Evolutionary conservation across 257 asterid species (phyloP).

Genomic region (Agastache rugosa): DNA sequence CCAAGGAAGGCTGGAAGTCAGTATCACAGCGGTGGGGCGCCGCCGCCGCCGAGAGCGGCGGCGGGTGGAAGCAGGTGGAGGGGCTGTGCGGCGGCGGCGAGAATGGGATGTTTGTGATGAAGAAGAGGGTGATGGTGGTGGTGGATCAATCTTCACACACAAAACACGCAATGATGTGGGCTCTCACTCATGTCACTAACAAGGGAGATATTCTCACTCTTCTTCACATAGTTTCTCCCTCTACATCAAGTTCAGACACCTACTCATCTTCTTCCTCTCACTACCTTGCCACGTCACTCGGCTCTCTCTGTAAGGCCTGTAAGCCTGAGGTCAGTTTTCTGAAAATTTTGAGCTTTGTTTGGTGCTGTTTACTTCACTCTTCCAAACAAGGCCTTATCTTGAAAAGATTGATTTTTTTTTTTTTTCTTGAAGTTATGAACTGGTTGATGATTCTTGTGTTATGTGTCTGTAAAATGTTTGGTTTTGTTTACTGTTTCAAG

Average conservation of each 20-base stretch:
- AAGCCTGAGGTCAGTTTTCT: conserved; percentile 71
- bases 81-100: conserved; percentile 34
- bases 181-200: conserved; percentile 80
- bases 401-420: not conserved
- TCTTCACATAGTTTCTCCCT: conserved; percentile 66
- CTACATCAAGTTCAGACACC: conserved; percentile 38
- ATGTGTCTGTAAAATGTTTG: not conserved
- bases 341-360: not conserved
- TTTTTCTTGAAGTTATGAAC: not conserved
- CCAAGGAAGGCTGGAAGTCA: conserved; percentile 72
- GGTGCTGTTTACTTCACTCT: not conserved
- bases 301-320: conserved; percentile 82
- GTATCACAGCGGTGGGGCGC: conserved; percentile 68
- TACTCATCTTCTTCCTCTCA: conserved; percentile 48
- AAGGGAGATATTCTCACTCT: conserved; percentile 83
- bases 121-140: conserved; percentile 93
- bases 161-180: conserved; percentile 96
- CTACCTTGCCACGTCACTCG: conserved; percentile 72
- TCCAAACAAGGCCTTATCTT: not conserved
- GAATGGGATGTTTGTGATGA: conserved; percentile 53
- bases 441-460: not conserved
- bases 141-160: conserved; percentile 77
- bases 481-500: not conserved
- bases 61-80: conserved; percentile 53
- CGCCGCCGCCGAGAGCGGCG: conserved; percentile 17